Evolutionary conservation across 768 basidiomycete species (phyloP).

Genomic region (Rhizopogon roseolus): DNA sequence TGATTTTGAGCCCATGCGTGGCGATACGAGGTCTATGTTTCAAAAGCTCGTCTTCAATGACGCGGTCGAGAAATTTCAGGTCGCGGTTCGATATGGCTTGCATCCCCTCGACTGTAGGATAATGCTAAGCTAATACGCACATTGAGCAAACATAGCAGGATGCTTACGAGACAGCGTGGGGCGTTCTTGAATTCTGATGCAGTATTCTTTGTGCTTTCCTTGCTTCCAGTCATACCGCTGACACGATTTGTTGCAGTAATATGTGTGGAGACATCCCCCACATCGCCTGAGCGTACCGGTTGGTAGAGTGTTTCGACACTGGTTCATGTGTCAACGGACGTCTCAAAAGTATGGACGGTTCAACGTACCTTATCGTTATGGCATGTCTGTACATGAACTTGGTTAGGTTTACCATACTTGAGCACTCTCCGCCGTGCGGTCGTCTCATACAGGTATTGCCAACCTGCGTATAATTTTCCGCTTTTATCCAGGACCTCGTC

Average conservation of each 20-base stretch:
- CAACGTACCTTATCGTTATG: conserved; percentile 17
- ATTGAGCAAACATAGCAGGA: not conserved
- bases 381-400: conserved; percentile 19
- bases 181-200: conserved; percentile 15
- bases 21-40: conserved; percentile 12
- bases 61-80: conserved; percentile 20
- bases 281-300: conserved; percentile 20
- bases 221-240: conserved; percentile 22
- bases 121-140: not conserved
- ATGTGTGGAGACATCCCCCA: conserved; percentile 23
- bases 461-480: conserved; percentile 17
- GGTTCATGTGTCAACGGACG: not conserved
- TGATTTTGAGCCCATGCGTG: conserved; percentile 11
- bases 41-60: conserved; percentile 21
- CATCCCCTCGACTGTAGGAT: conserved; percentile 17
- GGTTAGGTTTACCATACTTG: conserved; percentile 9
- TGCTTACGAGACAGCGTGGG: conserved; percentile 14
- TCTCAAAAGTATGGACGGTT: not conserved
- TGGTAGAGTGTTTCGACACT: conserved; percentile 17
- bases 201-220: conserved; percentile 25
- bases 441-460: conserved; percentile 13
- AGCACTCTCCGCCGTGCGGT: conserved; percentile 15
- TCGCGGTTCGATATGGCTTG: conserved; percentile 18
- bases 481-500: conserved; percentile 10
- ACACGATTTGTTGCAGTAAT: conserved; percentile 22